Evolutionary conservation across 495 filamentous ascomycete genomes (phyloP), one percentile per base, ranked within the genome.

Genomic region (Massariosphaeria phaeospora): DNA sequence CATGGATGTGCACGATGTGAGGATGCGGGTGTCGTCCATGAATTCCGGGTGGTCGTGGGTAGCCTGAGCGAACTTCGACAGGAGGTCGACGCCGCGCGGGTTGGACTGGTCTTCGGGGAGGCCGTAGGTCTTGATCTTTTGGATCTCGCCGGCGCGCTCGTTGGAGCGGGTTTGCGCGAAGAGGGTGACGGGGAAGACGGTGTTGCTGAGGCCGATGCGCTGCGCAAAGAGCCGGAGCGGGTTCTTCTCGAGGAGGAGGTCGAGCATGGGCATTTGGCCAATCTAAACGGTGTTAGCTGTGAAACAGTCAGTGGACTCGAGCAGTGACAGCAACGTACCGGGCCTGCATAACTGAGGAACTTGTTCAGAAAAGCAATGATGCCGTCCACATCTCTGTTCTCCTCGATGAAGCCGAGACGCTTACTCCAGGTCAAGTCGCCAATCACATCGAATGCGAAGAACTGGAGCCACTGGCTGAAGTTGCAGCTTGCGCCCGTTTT

Each of bases 391-490:
- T 72, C 70, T 40, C 70, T 63, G 39, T 71, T 62, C 50, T 62
- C 55, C 24, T 72, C 69, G 7, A 72, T 56, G 46, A 72, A 72
- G 2, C 70, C 70, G 8, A 72, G 41, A 18, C 67, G 51, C 54
- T 66, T 69, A 53, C 67, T 70, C 67, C 67, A 72, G 0, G 70
- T 70, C 35, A 72, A 41, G 61, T 69, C 75, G 70, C 85, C 67
- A 71, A 86, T 69, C 26, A 89, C 84, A 61, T 93, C 88, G 59
- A 88, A 90, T 2, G 84, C 84, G 61, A 84, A 91, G 64, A 81
- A 90, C 61, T 89, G 84, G 11, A 89, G 68, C 88, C 88, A 91
- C 36, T 75, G 69, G 0, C 75, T 77, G 47, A 91, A 83, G 57
- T 89, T 77, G 55, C 85, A 87, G 15, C 66, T 66, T 17, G 69